These are phyloP conservation scores for Rhynchosporium agropyri DNA, from an alignment of 2,329 filamentous ascomycete species.

Conservation along the genomic window DNA sequence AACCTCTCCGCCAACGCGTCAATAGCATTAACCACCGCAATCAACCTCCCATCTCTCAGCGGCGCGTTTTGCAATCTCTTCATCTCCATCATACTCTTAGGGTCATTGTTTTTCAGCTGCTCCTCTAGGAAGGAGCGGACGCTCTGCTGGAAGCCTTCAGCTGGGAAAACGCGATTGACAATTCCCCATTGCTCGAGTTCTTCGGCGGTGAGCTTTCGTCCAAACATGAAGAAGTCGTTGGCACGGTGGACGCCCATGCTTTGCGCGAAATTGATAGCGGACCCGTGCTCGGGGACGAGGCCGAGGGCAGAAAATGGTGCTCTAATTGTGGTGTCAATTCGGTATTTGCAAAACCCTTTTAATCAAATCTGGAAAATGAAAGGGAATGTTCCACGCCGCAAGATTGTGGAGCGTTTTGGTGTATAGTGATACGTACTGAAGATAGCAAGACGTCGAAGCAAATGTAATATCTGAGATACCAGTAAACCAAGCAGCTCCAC, in stretches of 20 bases:
- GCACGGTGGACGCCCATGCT: constrained; percentile 53
- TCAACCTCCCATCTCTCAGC: constrained; percentile 48
- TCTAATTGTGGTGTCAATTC: constrained; percentile 16
- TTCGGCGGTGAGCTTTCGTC: constrained; percentile 47
- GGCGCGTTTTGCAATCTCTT: constrained; percentile 53
- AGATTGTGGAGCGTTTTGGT: too few species aligned
- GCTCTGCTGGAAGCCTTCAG: constrained; percentile 46
- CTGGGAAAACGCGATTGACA: constrained; percentile 50
- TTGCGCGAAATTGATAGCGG: constrained; percentile 49
- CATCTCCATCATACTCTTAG: constrained; percentile 55
- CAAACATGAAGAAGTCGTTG: constrained; percentile 57
- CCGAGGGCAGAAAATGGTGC: constrained; percentile 52
- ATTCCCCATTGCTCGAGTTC: constrained; percentile 50
- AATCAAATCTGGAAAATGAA: too few species aligned
- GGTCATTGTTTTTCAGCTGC: constrained; percentile 50
- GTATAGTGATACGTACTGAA: constrained; percentile 40
- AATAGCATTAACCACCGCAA: constrained; percentile 51
- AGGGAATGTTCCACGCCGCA: too few species aligned
- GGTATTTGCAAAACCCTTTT: too few species aligned
- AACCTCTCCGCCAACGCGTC: constrained; percentile 53
- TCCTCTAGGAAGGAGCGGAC: constrained; percentile 48
- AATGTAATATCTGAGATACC: constrained; percentile 53
- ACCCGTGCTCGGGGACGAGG: constrained; percentile 53
- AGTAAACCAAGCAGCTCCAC: constrained; percentile 54
- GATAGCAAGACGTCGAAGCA: constrained; percentile 48